Evolutionary conservation across 768 basidiomycete genomes (phyloP), one percentile per base, ranked within the genome.

Genomic region (Phylloporus sp.): DNA sequence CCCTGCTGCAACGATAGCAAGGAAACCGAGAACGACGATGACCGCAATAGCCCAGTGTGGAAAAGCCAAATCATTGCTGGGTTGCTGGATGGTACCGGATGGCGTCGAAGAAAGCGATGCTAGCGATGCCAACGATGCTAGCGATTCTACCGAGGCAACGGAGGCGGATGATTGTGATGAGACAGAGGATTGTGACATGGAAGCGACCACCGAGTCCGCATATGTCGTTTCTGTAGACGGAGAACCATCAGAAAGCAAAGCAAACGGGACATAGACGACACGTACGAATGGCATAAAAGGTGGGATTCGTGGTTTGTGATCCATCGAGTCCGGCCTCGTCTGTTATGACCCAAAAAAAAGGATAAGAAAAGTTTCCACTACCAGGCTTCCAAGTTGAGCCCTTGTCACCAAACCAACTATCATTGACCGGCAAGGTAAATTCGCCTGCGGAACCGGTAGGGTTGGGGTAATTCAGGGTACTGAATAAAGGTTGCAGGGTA

Each of bases 11-110:
- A 80, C 75, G 51, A 92, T 81, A 45, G 90, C 89, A 50, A 92
- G 73, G 69, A 91, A 84, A 21, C 89, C 90, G 21, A 94, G 79
- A 33, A 93, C 78, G 38, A 84, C 85, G 42, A 93, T 88, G 53
- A 93, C 84, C 42, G 93, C 90, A 58, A 94, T 94, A 9, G 88
- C 92, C 91, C 90, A 93, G 60, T 80, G 80, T 9, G 90, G 91
- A 62, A 92, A 92, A 28, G 71, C 56, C 14, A 73, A 60, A 46
- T 52, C 60, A 41, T 58, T 54, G 23, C 46, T 46, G 15, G 59
- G 50, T 40, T 61, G 54, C 61, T 86, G 86, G 18, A 87, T 72
- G 51, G 48, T 69, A 40, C 70, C 78, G 21, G 59, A 60, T 21
- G 39, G 47, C 24, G 45, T 44, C 35, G 40, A 68, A 1, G 71